These are phyloP conservation scores for Chrysoporthe deuterocubensis DNA, from an alignment of 2,329 filamentous ascomycete genomes.

Conservation along the genomic window DNA sequence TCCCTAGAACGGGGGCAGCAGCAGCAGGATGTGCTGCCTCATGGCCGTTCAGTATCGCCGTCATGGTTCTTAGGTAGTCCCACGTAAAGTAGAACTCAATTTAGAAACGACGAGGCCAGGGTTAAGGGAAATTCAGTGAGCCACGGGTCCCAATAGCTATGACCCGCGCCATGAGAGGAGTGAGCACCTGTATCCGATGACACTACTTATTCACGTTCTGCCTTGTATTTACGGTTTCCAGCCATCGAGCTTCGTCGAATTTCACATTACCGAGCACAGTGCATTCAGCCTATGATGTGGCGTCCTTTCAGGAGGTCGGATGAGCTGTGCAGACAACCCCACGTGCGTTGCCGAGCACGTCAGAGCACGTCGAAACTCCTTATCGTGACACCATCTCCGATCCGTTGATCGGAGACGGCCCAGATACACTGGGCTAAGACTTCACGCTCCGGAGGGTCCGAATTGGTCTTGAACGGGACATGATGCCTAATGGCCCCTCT, in stretches of 20 bases:
- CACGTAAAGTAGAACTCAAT: neutral
- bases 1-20: neutral
- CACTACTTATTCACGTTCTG: neutral
- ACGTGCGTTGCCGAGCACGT: slow-evolving; percentile 16
- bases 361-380: slow-evolving; percentile 26
- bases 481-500: neutral
- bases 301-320: neutral
- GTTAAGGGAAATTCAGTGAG: neutral
- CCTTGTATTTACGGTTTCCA: neutral
- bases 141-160: neutral
- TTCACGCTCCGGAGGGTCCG: neutral
- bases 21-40: neutral
- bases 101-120: neutral
- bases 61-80: neutral
- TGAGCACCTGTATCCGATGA: neutral
- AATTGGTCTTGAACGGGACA: neutral
- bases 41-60: neutral
- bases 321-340: slow-evolving; percentile 2
- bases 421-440: neutral
- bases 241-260: neutral
- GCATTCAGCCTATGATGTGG: neutral
- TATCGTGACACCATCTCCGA: slow-evolving; percentile 25
- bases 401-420: neutral
- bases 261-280: neutral
- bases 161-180: neutral